Conservation (phyloP, 129 eudicot genomes). For the Erigeron canadensis region DNA sequence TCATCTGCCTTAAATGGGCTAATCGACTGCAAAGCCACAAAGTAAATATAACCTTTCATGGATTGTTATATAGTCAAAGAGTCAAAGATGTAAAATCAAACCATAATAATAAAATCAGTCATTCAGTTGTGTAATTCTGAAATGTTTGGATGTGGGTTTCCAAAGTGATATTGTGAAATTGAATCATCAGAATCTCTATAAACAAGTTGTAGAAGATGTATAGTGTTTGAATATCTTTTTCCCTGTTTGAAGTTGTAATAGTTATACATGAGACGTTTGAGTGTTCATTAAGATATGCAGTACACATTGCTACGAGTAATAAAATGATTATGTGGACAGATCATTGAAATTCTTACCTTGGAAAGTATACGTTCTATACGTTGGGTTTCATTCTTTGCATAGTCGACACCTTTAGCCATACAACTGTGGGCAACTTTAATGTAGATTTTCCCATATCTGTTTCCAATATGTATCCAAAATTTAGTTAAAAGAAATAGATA, state of each 20-base stretch:
- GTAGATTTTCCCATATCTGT: constrained; percentile 82
- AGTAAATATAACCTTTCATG: neutral
- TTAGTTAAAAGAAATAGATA: neutral
- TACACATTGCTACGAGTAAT: neutral
- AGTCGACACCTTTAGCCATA: constrained; percentile 79
- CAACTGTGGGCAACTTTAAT: constrained; percentile 70
- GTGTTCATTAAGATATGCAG: neutral
- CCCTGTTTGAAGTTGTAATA: neutral
- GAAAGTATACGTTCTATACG: constrained; percentile 83
- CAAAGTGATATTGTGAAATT: no score
- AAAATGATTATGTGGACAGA: neutral
- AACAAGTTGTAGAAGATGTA: no score
- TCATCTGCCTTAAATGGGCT: constrained; percentile 73
- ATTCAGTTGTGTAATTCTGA: neutral
- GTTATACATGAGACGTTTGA: neutral
- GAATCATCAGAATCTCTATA: no score
- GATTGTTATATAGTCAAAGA: neutral
- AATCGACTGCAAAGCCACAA: constrained; percentile 58
- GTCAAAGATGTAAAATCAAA: neutral
- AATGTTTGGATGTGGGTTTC: no score
- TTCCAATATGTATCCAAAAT: constrained; percentile 1
- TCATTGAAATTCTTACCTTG: constrained; percentile 44
- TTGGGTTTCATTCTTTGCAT: constrained; percentile 78
- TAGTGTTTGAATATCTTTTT: neutral
- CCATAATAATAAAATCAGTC: neutral